Evolutionary conservation across 176 grass and related monocot species (phyloP), one percentile per base, ranked within the genome.

Genomic region (Dactylis glomerata): DNA sequence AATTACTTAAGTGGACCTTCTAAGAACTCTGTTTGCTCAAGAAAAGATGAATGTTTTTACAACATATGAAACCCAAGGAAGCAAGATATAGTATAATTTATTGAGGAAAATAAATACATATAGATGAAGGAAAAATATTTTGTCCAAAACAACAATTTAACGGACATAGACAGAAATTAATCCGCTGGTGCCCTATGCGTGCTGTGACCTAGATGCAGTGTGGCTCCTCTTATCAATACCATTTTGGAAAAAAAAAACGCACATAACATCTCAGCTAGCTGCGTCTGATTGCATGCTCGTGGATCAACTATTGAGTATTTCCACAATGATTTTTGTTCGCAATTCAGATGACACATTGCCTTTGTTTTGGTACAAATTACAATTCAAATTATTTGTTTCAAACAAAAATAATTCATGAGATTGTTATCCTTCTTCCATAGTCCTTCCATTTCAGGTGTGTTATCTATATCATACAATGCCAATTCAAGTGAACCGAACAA

Each of bases 401-500:
- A 55, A 54, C 58, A 65, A 17, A 83, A 50, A 42, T 59, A 77
- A 30, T 26, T 63, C 16, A 23, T 61, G 51, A 68, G 2, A 67
- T 32, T 50, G 44, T 32, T 32, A 22, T 52, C 49, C 36, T 44
- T 68, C 8, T 24, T 41, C 23, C 3, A 4, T 77, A 42, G 44
- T 85, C 19, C 40, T 86, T 82, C 23, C 19, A 77, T 71, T 68
- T 76, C 61, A 70, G 59, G 47, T 62, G 4, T 58, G 37, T 49
- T 44, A 3, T 1, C 28, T 75, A 49, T 75, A 36, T 22, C 7
- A 32, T 71, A 82, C 20, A 50, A 30, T 63, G 56, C 17, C 4
- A 82, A 83, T 37, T 75, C 27, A 27, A 84, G 40, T 47, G 28
- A 84, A 75, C 73, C 20, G 56, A 75, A 31, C 3, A 50, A 79